Evolutionary conservation across 768 basidiomycete genomes (phyloP), one percentile per base, ranked within the genome.

Genomic region (Scleroderma bovista): DNA sequence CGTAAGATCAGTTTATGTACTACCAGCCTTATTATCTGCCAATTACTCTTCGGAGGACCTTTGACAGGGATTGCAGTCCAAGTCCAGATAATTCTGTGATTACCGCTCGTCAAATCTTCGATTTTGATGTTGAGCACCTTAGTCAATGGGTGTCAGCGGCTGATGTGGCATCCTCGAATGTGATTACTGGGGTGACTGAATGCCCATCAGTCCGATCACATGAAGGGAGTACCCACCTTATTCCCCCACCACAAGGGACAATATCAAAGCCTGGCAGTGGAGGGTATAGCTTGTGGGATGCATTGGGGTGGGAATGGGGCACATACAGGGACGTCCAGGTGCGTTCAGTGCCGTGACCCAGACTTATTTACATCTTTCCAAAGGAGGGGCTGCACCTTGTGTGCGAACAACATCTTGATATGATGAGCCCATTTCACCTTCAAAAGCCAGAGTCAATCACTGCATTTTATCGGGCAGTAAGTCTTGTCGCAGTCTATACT

Each of bases 261-360:
- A 12, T 51, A 33, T 44, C 44, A 23, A 51, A 37, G n/a, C 49
- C 42, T 19, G 22, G 22, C 20, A 16, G 16, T 46, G 49, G 42
- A 34, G 33, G 41, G 20, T 44, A 47, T 22, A 31, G 20, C 8
- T 13, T 51, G 26, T 29, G 16, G 11, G 44, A 51, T 13, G 44
- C 20, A n/a, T 22, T 44, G 12, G 12, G 20, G 19, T 51, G 34
- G 41, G 34, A 51, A 12, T 15, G 37, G 15, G 26, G 13, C 8
- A 46, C 12, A 37, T 45, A 23, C 32, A 51, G 37, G 50, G 24
- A 12, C 10, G 33, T 50, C n/a, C 38, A 39, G n/a, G 38, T 39
- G 20, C 5, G 38, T 20, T 17, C 20, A 17, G 10, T 22, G 19
- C n/a, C n/a, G 12, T 10, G 20, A 19, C 19, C 10, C 11, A 10